Evolutionary conservation across 1,284 basidiomycete species (phyloP).

Genomic region (Stygiomarasmius scandens): DNA sequence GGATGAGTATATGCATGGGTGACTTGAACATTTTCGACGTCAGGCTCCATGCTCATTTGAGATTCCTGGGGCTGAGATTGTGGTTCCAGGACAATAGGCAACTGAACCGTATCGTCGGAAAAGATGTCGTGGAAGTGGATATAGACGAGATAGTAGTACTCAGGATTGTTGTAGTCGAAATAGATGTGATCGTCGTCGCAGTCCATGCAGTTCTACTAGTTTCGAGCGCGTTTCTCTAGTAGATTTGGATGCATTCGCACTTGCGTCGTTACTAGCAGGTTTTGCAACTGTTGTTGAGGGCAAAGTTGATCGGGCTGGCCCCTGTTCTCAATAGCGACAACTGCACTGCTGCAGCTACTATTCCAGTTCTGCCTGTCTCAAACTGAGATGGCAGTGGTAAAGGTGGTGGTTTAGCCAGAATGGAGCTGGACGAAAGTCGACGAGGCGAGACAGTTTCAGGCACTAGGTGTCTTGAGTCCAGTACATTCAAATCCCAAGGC

Average conservation of each 20-base stretch:
- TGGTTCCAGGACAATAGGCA: not conserved
- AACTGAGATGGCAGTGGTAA: not conserved
- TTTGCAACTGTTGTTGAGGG: not conserved
- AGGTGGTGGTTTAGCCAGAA: not conserved
- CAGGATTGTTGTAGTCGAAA: not conserved
- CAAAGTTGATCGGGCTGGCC: not conserved
- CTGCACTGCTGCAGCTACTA: not conserved
- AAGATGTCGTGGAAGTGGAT: not conserved
- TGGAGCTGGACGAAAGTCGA: not conserved
- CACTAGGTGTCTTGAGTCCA: not conserved
- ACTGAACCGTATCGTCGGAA: not conserved
- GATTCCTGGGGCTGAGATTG: constrained; percentile 4
- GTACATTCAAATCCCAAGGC: not conserved
- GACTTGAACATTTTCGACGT: constrained; percentile 10
- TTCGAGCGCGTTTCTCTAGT: not conserved
- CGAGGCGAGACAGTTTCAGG: not conserved
- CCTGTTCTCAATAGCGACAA: not conserved
- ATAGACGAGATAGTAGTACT: not conserved
- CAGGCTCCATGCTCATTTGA: constrained; percentile 16
- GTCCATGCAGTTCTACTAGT: not conserved
- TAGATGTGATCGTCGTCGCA: not conserved
- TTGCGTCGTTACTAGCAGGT: not conserved
- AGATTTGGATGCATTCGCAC: not conserved
- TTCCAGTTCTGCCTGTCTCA: not conserved
- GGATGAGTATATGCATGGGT: too few species aligned